These are phyloP conservation scores for Globisporangium lucens DNA, from an alignment of 352 stramenopile species.

Conservation along the genomic window DNA sequence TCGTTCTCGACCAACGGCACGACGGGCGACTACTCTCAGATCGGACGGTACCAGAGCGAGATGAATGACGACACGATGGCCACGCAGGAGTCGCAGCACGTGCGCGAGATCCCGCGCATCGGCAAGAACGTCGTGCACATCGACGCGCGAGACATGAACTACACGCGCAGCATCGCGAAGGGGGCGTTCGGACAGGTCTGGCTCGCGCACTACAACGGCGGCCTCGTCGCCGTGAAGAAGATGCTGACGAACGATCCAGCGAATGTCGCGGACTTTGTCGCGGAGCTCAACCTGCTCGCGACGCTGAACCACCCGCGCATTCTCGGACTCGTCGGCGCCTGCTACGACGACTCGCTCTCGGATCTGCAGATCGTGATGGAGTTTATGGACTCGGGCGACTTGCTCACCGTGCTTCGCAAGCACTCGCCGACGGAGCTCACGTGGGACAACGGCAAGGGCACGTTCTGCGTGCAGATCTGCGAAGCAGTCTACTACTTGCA, in stretches of 20 bases:
- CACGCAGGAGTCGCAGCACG: slow-evolving; percentile 12
- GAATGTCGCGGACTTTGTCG: slow-evolving; percentile 66
- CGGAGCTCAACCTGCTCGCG: slow-evolving; percentile 80
- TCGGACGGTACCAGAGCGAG: slow-evolving; percentile 26
- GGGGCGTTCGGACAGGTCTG: slow-evolving; percentile 82
- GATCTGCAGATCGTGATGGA: slow-evolving; percentile 81
- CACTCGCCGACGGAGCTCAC: slow-evolving; percentile 41
- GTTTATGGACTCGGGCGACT: slow-evolving; percentile 74
- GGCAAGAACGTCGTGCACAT: slow-evolving; percentile 56
- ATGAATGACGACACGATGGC: slow-evolving; percentile 7
- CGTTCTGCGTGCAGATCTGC: slow-evolving; percentile 76
- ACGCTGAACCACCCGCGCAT: slow-evolving; percentile 74
- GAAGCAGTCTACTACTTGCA: slow-evolving; percentile 89
- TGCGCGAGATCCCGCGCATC: slow-evolving; percentile 26
- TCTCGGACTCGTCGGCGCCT: slow-evolving; percentile 64
- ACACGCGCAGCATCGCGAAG: slow-evolving; percentile 76
- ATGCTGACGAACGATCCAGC: slow-evolving; percentile 52
- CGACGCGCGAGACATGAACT: slow-evolving; percentile 65
- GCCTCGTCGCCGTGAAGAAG: slow-evolving; percentile 83
- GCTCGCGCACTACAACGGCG: slow-evolving; percentile 61
- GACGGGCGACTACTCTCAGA: slow-evolving; percentile 23
- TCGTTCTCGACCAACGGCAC: slow-evolving; percentile 21
- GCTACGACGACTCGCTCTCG: slow-evolving; percentile 63
- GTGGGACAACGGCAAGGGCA: slow-evolving; percentile 60
- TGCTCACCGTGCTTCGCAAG: slow-evolving; percentile 56